Evolutionary conservation across 1,284 basidiomycete species (phyloP).

Genomic region (Rhodotorula glutinis): DNA sequence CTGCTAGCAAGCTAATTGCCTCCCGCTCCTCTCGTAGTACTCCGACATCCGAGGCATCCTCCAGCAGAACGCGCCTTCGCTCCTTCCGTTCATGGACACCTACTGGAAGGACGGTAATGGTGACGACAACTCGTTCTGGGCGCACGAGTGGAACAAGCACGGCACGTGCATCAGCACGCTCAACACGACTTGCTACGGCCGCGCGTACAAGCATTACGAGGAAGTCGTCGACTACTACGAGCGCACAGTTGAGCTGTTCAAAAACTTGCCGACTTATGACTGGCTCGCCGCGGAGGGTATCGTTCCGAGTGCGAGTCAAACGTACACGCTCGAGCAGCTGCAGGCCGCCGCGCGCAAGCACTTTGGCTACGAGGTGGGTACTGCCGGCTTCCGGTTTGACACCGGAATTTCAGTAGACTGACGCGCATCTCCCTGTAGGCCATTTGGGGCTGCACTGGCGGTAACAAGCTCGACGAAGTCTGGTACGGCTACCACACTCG

Average conservation of each 20-base stretch:
- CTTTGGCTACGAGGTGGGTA: constrained; percentile 13
- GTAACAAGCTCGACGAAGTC: constrained; percentile 56
- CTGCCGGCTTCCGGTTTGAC: too few species aligned
- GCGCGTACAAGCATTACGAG: constrained; percentile 52
- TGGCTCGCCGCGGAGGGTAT: constrained; percentile 70
- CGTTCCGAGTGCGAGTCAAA: constrained; percentile 59
- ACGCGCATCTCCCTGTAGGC: not conserved
- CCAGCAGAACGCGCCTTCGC: constrained; percentile 57
- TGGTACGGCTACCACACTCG: constrained; percentile 66
- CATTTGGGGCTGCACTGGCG: constrained; percentile 52
- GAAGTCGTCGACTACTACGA: constrained; percentile 71
- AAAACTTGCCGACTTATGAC: constrained; percentile 67
- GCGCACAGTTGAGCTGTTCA: constrained; percentile 62
- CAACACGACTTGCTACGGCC: constrained; percentile 53
- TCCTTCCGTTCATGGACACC: constrained; percentile 65
- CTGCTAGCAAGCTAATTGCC: too few species aligned
- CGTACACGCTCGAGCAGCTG: constrained; percentile 60
- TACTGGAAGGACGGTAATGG: constrained; percentile 46
- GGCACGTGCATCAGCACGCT: constrained; percentile 65
- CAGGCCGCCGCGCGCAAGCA: constrained; percentile 59
- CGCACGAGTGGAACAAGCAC: constrained; percentile 52
- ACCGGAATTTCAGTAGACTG: too few species aligned
- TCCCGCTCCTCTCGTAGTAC: constrained; percentile 48
- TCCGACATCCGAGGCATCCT: constrained; percentile 62
- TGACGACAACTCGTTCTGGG: constrained; percentile 46